A percentile compares a stretch with the other conserved stretches of the same genome.
Conservation (phyloP, 2,329 filamentous ascomycete species). For the Periconia macrospinosa region DNA sequence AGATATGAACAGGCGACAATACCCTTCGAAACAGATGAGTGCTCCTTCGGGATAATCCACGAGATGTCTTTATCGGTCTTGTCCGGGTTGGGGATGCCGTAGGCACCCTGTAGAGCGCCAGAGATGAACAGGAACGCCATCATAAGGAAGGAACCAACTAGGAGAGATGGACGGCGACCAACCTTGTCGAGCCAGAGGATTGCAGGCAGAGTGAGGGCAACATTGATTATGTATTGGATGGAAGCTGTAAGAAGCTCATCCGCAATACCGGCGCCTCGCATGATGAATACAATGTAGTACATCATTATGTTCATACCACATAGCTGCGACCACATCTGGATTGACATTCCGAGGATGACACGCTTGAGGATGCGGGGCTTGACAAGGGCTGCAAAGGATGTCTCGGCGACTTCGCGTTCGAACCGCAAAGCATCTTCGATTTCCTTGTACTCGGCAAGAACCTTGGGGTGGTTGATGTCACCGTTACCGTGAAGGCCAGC, state of each 20-base stretch:
- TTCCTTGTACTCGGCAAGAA: conserved; percentile 66
- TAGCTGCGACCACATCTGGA: conserved; percentile 64
- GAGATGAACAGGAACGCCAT: conserved; percentile 63
- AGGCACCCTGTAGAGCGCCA: conserved; percentile 61
- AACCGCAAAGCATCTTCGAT: conserved; percentile 59
- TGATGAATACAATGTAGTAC: conserved; percentile 64
- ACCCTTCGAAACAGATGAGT: conserved; percentile 57
- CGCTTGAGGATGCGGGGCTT: conserved; percentile 59
- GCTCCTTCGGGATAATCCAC: conserved; percentile 60
- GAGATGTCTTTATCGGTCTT: conserved; percentile 49
- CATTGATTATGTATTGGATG: conserved; percentile 68
- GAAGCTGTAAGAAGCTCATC: conserved; percentile 62
- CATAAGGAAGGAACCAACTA: conserved; percentile 61
- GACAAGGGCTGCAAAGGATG: conserved; percentile 54
- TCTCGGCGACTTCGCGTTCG: conserved; percentile 56
- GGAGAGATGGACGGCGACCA: conserved; percentile 60
- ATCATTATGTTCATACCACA: conserved; percentile 63
- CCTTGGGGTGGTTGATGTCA: conserved; percentile 59
- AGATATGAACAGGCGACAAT: conserved; percentile 50
- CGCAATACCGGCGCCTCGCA: conserved; percentile 60
- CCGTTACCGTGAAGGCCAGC: conserved; percentile 62
- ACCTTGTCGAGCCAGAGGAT: conserved; percentile 63
- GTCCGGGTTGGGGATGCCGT: conserved; percentile 50
- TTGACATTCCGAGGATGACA: conserved; percentile 59
- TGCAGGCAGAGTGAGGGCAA: conserved; percentile 61